Evolutionary conservation across 2,329 filamentous ascomycete genomes (phyloP).

Genomic region (Allantophomopsis lycopodina): DNA sequence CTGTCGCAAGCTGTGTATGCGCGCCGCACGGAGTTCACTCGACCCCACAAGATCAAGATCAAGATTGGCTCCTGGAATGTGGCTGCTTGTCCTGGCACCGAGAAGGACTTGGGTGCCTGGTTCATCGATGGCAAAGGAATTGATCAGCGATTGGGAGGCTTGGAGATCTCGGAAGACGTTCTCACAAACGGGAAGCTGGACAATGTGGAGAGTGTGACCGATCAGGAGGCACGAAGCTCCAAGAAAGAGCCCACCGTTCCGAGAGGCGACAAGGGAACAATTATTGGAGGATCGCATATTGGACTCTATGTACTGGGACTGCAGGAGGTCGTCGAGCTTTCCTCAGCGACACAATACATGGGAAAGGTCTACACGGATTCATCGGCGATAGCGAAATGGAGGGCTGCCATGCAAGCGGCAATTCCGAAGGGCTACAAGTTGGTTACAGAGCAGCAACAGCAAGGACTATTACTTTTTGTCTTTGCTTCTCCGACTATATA

Average conservation of each 20-base stretch:
- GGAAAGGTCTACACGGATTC: constrained; percentile 59
- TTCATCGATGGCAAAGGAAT: constrained; percentile 69
- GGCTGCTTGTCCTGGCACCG: constrained; percentile 68
- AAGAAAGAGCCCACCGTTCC: constrained; percentile 28
- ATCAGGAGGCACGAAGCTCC: constrained; percentile 29
- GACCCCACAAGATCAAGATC: constrained; percentile 60
- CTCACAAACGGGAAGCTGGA: constrained; percentile 16
- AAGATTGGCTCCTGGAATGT: constrained; percentile 97
- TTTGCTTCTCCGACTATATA: constrained; percentile 72
- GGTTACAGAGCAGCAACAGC: constrained; percentile 70
- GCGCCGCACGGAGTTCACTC: constrained; percentile 66
- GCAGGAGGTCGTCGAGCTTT: constrained; percentile 85
- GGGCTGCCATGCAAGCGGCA: constrained; percentile 56
- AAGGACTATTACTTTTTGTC: constrained; percentile 71
- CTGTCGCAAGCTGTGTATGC: constrained; percentile 56
- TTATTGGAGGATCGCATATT: constrained; percentile 53
- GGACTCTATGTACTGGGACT: constrained; percentile 82
- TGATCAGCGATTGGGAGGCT: constrained; percentile 43
- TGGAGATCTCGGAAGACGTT: constrained; percentile 29
- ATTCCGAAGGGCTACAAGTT: constrained; percentile 67
- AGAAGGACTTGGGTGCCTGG: constrained; percentile 81
- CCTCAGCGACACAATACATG: constrained; percentile 65
- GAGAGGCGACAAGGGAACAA: constrained; percentile 10
- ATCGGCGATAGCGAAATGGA: constrained; percentile 63
- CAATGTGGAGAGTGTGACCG: constrained; percentile 26